A percentile compares a stretch with the other conserved stretches of the same genome.
Evolutionary conservation across 371 early-diverging fungal genomes (phyloP).

Genomic region (Rhizomucor miehei): DNA sequence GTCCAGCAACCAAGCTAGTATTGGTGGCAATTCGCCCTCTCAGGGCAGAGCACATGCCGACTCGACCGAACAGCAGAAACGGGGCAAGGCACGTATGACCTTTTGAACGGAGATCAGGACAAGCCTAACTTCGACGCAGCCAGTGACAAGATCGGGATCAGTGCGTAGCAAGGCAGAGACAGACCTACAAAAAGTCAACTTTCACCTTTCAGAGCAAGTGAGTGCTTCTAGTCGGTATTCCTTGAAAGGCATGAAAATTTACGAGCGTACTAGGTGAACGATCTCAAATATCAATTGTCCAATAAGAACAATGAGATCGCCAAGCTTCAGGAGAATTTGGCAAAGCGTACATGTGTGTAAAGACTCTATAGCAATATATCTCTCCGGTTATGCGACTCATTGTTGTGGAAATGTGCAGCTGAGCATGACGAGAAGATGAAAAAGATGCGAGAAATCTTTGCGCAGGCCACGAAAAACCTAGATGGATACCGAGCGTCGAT

Average conservation of each 20-base stretch:
- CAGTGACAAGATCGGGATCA: too few species aligned
- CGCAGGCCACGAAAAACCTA: conserved; percentile 58
- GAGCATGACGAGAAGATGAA: conserved; percentile 46
- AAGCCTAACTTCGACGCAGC: too few species aligned
- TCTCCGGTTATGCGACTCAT: too few species aligned
- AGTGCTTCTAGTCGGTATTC: background rate
- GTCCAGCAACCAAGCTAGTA: too few species aligned
- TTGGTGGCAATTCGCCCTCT: too few species aligned
- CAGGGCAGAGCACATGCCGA: too few species aligned
- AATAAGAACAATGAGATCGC: conserved; percentile 24
- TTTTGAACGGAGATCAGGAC: too few species aligned
- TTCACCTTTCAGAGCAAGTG: conserved; percentile 40
- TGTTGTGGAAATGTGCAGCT: conserved; percentile 12
- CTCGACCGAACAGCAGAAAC: too few species aligned
- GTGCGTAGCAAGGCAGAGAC: too few species aligned
- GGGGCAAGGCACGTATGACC: too few species aligned
- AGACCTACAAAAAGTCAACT: conserved; percentile 15
- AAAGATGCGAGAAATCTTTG: conserved; percentile 57
- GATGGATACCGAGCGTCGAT: conserved; percentile 59
- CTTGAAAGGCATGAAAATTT: background rate
- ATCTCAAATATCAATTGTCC: conserved; percentile 36
- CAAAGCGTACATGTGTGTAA: conserved; percentile 20
- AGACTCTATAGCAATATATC: too few species aligned
- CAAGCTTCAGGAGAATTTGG: conserved; percentile 27
- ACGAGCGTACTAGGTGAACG: conserved; percentile 24